Base-by-base conservation (phyloP, 2,329 filamentous ascomycete genomes). In the Metarhizium guizhouense region DNA sequence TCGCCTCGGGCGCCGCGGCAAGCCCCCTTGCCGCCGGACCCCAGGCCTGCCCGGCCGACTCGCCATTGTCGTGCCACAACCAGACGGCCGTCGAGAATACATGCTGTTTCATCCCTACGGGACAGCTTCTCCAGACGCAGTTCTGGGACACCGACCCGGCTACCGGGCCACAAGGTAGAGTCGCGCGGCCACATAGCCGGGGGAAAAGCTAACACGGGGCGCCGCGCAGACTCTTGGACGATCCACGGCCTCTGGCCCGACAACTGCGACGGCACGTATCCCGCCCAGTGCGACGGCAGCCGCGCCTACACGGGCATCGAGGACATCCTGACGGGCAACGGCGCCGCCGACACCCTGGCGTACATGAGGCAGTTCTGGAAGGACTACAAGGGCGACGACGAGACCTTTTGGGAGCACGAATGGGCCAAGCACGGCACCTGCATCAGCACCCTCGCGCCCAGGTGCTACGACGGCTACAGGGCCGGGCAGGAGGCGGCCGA, bases 281-380 rank as follows among this genome's bases (percentile, higher is more conserved):
- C 87, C 52, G 73, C 80, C 55, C 83, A 76, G 67, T 90, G 87
- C 69, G 86, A 88, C 63, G 65, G 72, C 13, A 72, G 59, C 43
- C 80, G 87, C 53, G 76, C 73, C 52, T 87, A 88, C 68, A 78
- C 74, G 54, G 85, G 87, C 69, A 86, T 90, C 61, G 79, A 78
- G 1, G 69, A 76, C 14, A 87, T 89, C 56, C 72, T 90, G 40
- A 71, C 76, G 7, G 76, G 78, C 25, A 78, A 77, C 59, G 56
- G 57, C 43, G 75, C 79, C 55, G 72, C 71, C 1, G 79, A 81
- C 48, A 75, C 86, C 3, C 74, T 90, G 1, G 69, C 72, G 2
- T 86, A 83, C 66, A 90, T 90, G 87, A 70, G 79, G 52, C 80
- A 73, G 2, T 88, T 85, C 72, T 90, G 87, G 87, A 85, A 88